A percentile compares a stretch with the other conserved stretches of the same genome.
Conservation (phyloP, 225 moss, liverwort and hornwort genomes). For the Marchantia paleacea region DNA sequence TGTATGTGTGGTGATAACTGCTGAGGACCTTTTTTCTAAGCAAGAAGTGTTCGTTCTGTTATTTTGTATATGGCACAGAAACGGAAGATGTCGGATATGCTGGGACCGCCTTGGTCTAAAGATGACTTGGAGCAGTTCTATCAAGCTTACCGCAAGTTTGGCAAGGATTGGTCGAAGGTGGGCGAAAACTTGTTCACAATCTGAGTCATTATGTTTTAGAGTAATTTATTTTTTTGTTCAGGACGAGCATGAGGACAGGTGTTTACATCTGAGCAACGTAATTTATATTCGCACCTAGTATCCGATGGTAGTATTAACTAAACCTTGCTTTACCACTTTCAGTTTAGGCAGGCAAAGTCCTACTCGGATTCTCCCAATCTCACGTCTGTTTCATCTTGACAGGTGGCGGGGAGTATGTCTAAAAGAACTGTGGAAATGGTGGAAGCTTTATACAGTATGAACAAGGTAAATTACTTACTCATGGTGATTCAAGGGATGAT, state of each 20-base stretch:
- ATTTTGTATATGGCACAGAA: slow-evolving; percentile 51
- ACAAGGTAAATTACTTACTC: slow-evolving; percentile 48
- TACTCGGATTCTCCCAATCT: too few species aligned
- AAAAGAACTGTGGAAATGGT: slow-evolving; percentile 92
- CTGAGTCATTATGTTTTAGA: not conserved
- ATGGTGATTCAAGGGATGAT: not conserved
- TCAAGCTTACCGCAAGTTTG: slow-evolving; percentile 78
- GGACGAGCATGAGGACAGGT: too few species aligned
- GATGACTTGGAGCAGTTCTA: slow-evolving; percentile 87
- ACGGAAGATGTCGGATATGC: slow-evolving; percentile 83
- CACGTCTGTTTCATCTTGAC: not conserved
- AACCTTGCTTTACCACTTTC: too few species aligned
- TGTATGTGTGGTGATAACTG: not conserved
- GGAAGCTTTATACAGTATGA: slow-evolving; percentile 85
- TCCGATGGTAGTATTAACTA: too few species aligned
- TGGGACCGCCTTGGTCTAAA: slow-evolving; percentile 93
- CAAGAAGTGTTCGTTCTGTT: not conserved
- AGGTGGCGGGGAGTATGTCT: slow-evolving; percentile 78
- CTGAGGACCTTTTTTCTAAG: slow-evolving; percentile 5
- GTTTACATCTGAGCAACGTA: too few species aligned
- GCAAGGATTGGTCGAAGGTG: slow-evolving; percentile 98
- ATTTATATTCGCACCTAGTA: too few species aligned
- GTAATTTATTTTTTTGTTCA: too few species aligned
- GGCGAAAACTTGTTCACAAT: not conserved
- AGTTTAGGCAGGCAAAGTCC: too few species aligned